A percentile compares a stretch with the other conserved stretches of the same genome.
phyloP scores from a whole-genome alignment of 805 yeast genomes.

The Kodamaea fukazawae region DNA sequence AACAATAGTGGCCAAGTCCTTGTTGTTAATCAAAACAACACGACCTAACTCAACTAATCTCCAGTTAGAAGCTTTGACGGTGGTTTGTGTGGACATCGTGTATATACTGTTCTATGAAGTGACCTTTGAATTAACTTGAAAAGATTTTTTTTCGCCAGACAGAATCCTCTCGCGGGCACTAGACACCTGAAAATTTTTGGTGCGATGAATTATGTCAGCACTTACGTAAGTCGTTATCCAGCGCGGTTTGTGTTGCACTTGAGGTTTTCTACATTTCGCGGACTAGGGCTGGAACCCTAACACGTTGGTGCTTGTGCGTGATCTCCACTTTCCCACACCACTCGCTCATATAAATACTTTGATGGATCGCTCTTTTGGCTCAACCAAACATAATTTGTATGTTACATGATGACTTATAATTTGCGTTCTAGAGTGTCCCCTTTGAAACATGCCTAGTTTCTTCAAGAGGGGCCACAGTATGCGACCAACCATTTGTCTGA shows the following conservation, averaged over 20 bases:
- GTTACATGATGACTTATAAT: slow-evolving; percentile 41
- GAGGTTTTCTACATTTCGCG: neutral
- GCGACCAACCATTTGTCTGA: slow-evolving; percentile 40
- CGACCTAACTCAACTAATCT: slow-evolving; percentile 99
- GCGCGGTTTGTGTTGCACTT: neutral
- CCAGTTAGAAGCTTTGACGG: slow-evolving; percentile 97
- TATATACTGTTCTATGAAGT: too few species aligned
- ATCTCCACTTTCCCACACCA: too few species aligned
- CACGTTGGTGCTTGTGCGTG: neutral
- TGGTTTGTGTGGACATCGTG: slow-evolving; percentile 41
- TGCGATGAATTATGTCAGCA: too few species aligned
- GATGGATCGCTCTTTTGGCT: neutral
- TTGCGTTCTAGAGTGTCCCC: slow-evolving; percentile 46
- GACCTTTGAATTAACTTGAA: neutral
- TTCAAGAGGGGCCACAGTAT: slow-evolving; percentile 30
- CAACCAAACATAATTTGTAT: slow-evolving; percentile 1
- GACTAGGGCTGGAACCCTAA: neutral
- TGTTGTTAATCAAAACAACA: slow-evolving; percentile 83
- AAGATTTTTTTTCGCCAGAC: slow-evolving; percentile 4
- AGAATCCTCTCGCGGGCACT: too few species aligned
- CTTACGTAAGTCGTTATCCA: too few species aligned
- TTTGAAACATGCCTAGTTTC: slow-evolving; percentile 49
- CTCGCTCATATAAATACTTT: slow-evolving; percentile 1
- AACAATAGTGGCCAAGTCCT: slow-evolving; percentile 94
- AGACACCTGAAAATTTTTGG: neutral